These are phyloP conservation scores for Gaertneriomyces semiglobifer DNA, from an alignment of 192 early-diverging fungal genomes.

Conservation along the genomic window DNA sequence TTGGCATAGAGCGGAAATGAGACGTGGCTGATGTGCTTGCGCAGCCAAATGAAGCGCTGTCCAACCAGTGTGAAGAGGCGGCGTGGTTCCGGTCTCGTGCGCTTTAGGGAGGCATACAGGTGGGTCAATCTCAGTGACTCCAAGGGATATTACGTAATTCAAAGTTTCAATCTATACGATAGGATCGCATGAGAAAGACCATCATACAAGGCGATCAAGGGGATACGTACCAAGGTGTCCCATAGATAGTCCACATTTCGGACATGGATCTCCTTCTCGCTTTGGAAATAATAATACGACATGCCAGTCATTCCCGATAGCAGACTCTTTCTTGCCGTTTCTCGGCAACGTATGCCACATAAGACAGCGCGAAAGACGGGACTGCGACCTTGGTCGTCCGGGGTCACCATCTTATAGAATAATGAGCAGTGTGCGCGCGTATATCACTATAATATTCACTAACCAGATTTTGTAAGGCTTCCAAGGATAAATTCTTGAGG, in stretches of 20 bases:
- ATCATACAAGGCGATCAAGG: neutral
- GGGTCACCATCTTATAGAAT: neutral
- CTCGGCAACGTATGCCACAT: neutral
- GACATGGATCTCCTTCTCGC: neutral
- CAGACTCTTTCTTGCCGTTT: neutral
- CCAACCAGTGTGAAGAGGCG: neutral
- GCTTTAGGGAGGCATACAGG: neutral
- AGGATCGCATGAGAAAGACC: neutral
- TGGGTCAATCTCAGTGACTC: neutral
- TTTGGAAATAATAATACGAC: too few species aligned
- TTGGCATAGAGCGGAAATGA: neutral
- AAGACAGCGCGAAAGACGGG: neutral
- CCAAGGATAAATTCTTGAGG: too few species aligned
- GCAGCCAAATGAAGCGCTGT: conserved; percentile 3
- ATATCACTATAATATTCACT: too few species aligned
- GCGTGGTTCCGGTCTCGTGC: neutral
- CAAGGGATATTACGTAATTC: neutral
- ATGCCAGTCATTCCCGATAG: too few species aligned
- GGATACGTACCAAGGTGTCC: conserved; percentile 4
- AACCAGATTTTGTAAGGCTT: too few species aligned
- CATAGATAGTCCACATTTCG: neutral
- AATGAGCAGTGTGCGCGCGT: too few species aligned
- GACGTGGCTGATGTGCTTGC: neutral
- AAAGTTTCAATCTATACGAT: neutral
- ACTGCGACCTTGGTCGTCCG: neutral